These are phyloP conservation scores for Fistulinella prunicolor DNA, from an alignment of 768 basidiomycete species.

Conservation along the genomic window DNA sequence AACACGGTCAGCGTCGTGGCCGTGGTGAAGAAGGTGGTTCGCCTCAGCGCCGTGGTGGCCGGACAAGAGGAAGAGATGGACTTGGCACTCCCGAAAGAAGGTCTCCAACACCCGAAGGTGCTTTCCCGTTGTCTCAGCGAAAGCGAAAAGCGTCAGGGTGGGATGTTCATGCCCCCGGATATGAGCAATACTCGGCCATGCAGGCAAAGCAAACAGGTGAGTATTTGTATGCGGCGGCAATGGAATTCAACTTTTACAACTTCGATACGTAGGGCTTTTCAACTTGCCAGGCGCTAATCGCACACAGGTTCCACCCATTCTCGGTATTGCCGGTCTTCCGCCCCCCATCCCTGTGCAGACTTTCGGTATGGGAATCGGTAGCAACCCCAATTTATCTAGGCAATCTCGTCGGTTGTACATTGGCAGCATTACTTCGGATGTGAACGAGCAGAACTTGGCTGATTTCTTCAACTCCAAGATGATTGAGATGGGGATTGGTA, in stretches of 20 bases:
- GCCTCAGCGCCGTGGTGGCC: constrained; percentile 40
- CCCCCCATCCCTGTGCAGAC: constrained; percentile 81
- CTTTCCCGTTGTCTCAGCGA: constrained; percentile 77
- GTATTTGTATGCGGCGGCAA: constrained; percentile 10
- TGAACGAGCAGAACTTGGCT: constrained; percentile 88
- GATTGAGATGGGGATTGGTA: constrained; percentile 87
- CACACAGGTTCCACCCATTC: constrained; percentile 79
- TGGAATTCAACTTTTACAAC: constrained; percentile 8
- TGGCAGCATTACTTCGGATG: constrained; percentile 92
- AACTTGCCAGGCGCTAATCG: constrained; percentile 94
- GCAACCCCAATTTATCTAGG: constrained; percentile 85
- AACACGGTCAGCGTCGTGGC: constrained; percentile 27
- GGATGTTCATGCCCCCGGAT: constrained; percentile 95
- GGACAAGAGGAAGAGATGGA: constrained; percentile 46
- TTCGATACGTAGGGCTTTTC: constrained; percentile 68
- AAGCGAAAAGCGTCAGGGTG: constrained; percentile 90
- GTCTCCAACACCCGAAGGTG: constrained; percentile 88
- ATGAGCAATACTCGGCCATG: constrained; percentile 91
- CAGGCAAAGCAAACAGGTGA: constrained; percentile 98
- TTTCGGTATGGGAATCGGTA: constrained; percentile 83
- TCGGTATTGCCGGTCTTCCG: constrained; percentile 77
- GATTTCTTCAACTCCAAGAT: constrained; percentile 97
- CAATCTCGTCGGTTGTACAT: constrained; percentile 96
- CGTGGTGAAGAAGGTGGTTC: constrained; percentile 43
- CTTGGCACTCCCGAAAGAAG: constrained; percentile 72